Evolutionary conservation across 2,329 filamentous ascomycete genomes (phyloP), one percentile per base, ranked within the genome.

Genomic region (Aspergillus sp.): DNA sequence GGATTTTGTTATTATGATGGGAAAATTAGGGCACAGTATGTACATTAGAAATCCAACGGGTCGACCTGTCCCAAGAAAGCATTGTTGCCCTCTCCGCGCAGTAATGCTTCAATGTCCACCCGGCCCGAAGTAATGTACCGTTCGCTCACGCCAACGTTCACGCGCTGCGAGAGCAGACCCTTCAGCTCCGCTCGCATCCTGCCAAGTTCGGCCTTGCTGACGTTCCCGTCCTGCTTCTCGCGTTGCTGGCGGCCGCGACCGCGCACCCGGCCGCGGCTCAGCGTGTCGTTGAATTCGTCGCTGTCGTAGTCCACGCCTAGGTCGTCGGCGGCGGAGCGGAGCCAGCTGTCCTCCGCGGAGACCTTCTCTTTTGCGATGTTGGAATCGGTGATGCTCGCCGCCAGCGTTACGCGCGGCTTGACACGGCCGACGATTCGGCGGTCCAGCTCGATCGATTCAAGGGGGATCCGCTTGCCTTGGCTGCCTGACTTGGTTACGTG

Each of bases 281-380:
- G 70, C 5, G 78, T 75, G 43, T 82, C 67, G 26, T 73, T 82
- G 40, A 94, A 80, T 28, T 93, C 86, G 22, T 93, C 86, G 39
- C 78, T 82, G 53, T 96, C 86, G 53, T 93, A 94, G 32, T 95
- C 89, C 0, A 96, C 84, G 1, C 91, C 91, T 0, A 98, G 69
- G 43, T 96, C 89, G 36, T 95, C 86, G 0, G 91, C 91, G 0
- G 86, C 88, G 29, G 75, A 75, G 26, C 77, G 76, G 47, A 96
- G 67, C 78, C 88, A 91, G 35, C 85, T 77, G 44, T 94, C 84
- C 47, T 93, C 84, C 49, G 82, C 81, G 34, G 75, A 76, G 7
- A 80, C 77, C 61, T 89, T 93, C 53, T 93, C 85, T 62, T 94
- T 94, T 5, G 88, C 89, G 6, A 91, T 73, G 1, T 70, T 69